Evolutionary conservation across 495 filamentous ascomycete species (phyloP).

Genomic region (Lineolata rhizophorae): DNA sequence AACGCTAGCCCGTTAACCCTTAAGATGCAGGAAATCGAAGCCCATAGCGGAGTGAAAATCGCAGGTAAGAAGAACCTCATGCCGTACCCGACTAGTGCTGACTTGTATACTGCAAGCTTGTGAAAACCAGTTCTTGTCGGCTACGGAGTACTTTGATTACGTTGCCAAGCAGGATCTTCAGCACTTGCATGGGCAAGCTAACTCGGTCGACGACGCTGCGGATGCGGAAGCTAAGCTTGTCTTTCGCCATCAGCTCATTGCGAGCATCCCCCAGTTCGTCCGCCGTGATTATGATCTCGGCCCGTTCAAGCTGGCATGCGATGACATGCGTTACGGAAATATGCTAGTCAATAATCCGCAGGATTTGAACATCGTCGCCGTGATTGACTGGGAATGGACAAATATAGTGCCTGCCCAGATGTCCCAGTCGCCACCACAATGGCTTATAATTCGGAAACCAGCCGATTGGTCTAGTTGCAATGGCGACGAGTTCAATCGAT

Average conservation of each 20-base stretch:
- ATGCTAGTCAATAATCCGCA: conserved; percentile 5
- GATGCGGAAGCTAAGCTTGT: conserved; percentile 5
- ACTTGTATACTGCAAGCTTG: no score
- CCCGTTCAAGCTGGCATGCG: conserved; percentile 4
- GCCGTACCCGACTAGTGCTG: no score
- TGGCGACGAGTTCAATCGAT: no score
- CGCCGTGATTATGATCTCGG: conserved; percentile 2
- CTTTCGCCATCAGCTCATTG: conserved; percentile 5
- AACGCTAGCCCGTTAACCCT: no score
- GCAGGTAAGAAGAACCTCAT: no score
- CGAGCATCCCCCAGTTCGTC: conserved; percentile 4
- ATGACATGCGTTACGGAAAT: conserved; percentile 6
- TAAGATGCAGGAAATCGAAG: no score
- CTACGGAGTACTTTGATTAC: conserved; percentile 6
- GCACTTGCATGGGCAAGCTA: conserved; percentile 5
- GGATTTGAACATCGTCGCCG: conserved; percentile 6
- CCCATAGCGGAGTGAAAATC: no score
- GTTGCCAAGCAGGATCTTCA: conserved; percentile 5
- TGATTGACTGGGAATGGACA: no score
- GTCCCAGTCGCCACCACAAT: no score
- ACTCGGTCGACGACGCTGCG: conserved; percentile 3
- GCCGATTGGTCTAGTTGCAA: no score
- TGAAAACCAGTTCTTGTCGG: conserved; percentile 4
- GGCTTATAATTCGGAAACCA: no score
- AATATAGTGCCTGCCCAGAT: no score